A percentile compares a stretch with the other conserved stretches of the same genome.
Conservation (phyloP, 257 asterid genomes). For the Solanum appendiculatum region DNA sequence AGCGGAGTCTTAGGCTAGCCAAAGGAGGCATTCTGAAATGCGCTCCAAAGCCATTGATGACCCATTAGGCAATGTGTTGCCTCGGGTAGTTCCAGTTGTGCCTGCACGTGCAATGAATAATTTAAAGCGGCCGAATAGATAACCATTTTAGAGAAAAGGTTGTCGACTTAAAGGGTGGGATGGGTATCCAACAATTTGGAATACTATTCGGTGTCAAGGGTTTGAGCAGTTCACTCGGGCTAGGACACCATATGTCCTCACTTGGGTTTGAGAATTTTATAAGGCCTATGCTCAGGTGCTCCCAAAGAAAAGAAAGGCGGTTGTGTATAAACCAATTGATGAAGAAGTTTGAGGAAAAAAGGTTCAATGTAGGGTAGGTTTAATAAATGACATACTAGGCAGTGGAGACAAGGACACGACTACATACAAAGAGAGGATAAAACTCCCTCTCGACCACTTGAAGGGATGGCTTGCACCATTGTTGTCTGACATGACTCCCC, state of each 20-base stretch:
- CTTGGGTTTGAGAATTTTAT: not conserved
- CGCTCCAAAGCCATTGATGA: no score
- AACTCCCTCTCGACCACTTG: not conserved
- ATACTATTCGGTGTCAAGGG: not conserved
- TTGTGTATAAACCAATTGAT: no score
- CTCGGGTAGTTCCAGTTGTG: not conserved
- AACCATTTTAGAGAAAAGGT: no score
- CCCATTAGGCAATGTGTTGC: not conserved
- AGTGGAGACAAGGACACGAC: not conserved
- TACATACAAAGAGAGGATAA: not conserved
- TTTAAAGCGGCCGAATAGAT: no score
- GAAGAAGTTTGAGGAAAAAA: not conserved
- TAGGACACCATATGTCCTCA: not conserved
- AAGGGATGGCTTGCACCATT: not conserved
- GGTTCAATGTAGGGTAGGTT: no score
- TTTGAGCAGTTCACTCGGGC: not conserved
- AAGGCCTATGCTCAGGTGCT: not conserved
- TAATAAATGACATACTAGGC: not conserved
- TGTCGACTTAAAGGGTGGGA: no score
- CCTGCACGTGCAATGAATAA: not conserved
- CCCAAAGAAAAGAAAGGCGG: not conserved
- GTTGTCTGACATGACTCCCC: not conserved
- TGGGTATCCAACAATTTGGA: not conserved
- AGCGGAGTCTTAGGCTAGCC: not conserved
- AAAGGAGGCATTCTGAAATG: not conserved